Evolutionary conservation across 768 basidiomycete species (phyloP).

Genomic region (Agaricus blazei): DNA sequence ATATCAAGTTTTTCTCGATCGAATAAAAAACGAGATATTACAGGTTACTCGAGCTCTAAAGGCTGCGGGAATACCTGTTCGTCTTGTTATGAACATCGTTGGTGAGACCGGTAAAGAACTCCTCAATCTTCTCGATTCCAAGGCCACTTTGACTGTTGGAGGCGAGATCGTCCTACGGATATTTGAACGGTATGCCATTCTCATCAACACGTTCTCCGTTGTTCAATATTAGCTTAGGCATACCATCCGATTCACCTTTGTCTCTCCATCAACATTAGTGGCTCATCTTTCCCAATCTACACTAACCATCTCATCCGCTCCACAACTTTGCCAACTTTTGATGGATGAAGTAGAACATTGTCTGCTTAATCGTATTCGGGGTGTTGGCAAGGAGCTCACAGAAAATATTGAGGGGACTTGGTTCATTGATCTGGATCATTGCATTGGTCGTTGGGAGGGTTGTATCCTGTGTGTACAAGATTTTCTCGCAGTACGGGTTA

Average conservation of each 20-base stretch:
- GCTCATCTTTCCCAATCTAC: slow-evolving; percentile 81
- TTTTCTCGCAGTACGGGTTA: background rate
- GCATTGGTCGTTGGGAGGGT: slow-evolving; percentile 79
- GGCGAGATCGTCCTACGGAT: slow-evolving; percentile 74
- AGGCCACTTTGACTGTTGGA: slow-evolving; percentile 39
- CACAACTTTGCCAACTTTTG: slow-evolving; percentile 71
- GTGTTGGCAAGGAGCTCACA: slow-evolving; percentile 51
- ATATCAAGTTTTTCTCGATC: slow-evolving; percentile 68
- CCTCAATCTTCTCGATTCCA: slow-evolving; percentile 39
- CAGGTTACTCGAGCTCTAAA: slow-evolving; percentile 44
- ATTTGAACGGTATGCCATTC: slow-evolving; percentile 48
- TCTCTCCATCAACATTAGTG: slow-evolving; percentile 70
- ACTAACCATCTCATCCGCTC: slow-evolving; percentile 64
- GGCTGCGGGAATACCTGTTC: slow-evolving; percentile 49
- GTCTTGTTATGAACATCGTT: slow-evolving; percentile 55
- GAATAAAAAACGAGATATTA: slow-evolving; percentile 53
- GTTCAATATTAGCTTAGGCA: slow-evolving; percentile 38
- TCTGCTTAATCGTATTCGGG: slow-evolving; percentile 64
- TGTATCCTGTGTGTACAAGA: slow-evolving; percentile 58
- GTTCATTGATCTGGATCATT: slow-evolving; percentile 72
- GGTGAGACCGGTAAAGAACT: slow-evolving; percentile 64
- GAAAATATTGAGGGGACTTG: slow-evolving; percentile 60
- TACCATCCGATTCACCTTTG: slow-evolving; percentile 69
- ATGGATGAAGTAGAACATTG: slow-evolving; percentile 73
- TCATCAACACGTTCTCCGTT: background rate